Base-by-base conservation (phyloP, 139 green algal species). In the Pleodorina starrii region DNA sequence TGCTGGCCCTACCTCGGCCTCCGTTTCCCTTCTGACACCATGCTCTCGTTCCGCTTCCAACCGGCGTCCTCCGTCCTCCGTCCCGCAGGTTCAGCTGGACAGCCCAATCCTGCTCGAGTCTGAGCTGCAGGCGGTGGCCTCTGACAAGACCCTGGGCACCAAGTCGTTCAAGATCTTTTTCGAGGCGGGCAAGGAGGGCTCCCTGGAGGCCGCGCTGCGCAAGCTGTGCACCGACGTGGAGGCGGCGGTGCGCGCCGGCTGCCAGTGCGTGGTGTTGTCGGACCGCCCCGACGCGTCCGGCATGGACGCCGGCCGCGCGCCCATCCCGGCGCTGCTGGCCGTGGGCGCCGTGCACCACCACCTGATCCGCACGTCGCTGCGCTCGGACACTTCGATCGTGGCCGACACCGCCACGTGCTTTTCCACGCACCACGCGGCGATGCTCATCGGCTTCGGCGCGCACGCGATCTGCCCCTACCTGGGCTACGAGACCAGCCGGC, bases 381-480 rank as follows among this genome's bases (percentile, higher is more conserved):
- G 97, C 90, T 96, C 94, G 19, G 95, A 98, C 88, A 98, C 98
- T 19, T 99, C 97, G 71, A 98, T 99, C 75, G 97, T 99, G 16
- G 96, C 96, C 3, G 98, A 99, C 81, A 99, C 98, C 0, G 95
- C 96, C 35, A 86, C 69, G n/a, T 94, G 91, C 85, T 94, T 84
- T 86, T 86, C 72, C 32, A 94, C 91, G 11, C 91, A 94, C 86
- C 91, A 94, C 77, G 91, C 89, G 1, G 91, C 91, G 42, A 91
- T 90, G 85, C 86, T 94, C 25, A 94, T 94, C 51, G 91, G 91
- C 80, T 99, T 99, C 81, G 98, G 98, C 86, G 98, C 98, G 2
- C 97, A 98, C 90, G 98, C 98, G 16, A 94, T 99, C 69, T 99
- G 97, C 95, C 98, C 98, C 32, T 99, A 99, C 93, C 95, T 99